Evolutionary conservation across 352 stramenopile genomes (phyloP).

Genomic region (Phytophthora pistaciae): DNA sequence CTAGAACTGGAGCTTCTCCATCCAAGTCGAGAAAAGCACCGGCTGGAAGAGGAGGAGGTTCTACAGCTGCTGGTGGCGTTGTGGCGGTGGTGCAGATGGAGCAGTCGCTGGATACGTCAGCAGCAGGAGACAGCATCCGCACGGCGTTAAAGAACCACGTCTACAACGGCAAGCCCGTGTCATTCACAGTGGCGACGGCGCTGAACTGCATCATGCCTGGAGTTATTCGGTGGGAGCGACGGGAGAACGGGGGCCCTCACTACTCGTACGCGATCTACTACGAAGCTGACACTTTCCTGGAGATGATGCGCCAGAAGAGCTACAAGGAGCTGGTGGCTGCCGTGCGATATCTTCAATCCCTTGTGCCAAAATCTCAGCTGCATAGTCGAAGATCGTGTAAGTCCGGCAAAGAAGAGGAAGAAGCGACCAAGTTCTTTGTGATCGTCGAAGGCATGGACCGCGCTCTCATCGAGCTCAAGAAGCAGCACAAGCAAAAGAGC

Average conservation of each 20-base stretch:
- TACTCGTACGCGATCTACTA: conserved; percentile 51
- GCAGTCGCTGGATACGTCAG: conserved; percentile 46
- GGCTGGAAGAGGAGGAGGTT: conserved; percentile 9
- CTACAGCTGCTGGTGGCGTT: conserved; percentile 11
- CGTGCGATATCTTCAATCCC: conserved; percentile 40
- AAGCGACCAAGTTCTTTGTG: conserved; percentile 48
- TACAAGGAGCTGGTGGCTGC: conserved; percentile 49
- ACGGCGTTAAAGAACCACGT: conserved; percentile 52
- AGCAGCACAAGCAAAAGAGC: conserved; percentile 46
- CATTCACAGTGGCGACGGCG: conserved; percentile 38
- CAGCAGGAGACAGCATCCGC: conserved; percentile 43
- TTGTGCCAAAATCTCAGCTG: conserved; percentile 18
- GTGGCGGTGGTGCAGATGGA: conserved; percentile 55
- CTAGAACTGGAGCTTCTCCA: conserved; percentile 8
- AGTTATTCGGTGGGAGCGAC: conserved; percentile 53
- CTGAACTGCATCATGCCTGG: conserved; percentile 42
- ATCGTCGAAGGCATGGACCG: conserved; percentile 72
- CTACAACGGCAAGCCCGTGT: conserved; percentile 66
- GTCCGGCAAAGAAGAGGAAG: conserved; percentile 15
- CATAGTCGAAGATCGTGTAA: neutral
- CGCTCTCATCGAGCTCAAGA: conserved; percentile 61
- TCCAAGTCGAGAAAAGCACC: neutral
- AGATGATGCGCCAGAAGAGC: conserved; percentile 43
- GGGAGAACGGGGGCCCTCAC: conserved; percentile 8
- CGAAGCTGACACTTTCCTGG: conserved; percentile 48